A percentile compares a stretch with the other conserved stretches of the same genome.
Evolutionary conservation across 2,329 filamentous ascomycete species (phyloP).

Genomic region (Phyllosticta citribraziliensis): DNA sequence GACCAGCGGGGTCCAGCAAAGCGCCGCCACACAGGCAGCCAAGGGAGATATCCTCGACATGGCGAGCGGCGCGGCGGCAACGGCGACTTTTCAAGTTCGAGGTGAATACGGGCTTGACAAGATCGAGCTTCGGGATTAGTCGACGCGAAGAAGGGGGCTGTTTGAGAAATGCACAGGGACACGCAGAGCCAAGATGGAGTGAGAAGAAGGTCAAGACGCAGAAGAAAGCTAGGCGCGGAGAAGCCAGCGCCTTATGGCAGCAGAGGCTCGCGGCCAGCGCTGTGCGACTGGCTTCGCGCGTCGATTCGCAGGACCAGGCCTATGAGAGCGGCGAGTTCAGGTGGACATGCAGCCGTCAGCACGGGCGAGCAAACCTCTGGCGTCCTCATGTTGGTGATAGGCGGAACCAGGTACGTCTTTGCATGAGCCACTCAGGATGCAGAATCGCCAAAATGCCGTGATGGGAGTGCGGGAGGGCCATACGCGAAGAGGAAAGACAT

Average conservation of each 20-base stretch:
- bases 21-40: slow-evolving; percentile 1
- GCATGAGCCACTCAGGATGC: background rate
- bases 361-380: slow-evolving; percentile 1
- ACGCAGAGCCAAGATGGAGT: background rate
- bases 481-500: background rate
- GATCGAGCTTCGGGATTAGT: slow-evolving; percentile 2
- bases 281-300: slow-evolving; percentile 9
- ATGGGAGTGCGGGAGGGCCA: slow-evolving; percentile 7
- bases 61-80: background rate
- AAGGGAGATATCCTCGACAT: background rate
- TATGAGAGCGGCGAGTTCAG: slow-evolving; percentile 1
- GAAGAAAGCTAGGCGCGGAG: slow-evolving; percentile 4
- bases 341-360: slow-evolving; percentile 8
- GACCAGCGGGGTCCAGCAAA: slow-evolving; percentile 32
- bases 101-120: background rate
- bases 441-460: background rate
- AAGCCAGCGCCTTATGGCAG: slow-evolving; percentile 7
- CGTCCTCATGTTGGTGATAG: background rate
- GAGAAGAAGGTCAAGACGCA: slow-evolving; percentile 1
- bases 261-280: background rate
- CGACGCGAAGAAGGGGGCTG: background rate
- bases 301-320: slow-evolving; percentile 8
- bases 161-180: slow-evolving; percentile 2
- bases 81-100: background rate
- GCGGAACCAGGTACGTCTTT: background rate